Base-by-base conservation (phyloP, 2,329 filamentous ascomycete species). In the Neoascochyta sp. region DNA sequence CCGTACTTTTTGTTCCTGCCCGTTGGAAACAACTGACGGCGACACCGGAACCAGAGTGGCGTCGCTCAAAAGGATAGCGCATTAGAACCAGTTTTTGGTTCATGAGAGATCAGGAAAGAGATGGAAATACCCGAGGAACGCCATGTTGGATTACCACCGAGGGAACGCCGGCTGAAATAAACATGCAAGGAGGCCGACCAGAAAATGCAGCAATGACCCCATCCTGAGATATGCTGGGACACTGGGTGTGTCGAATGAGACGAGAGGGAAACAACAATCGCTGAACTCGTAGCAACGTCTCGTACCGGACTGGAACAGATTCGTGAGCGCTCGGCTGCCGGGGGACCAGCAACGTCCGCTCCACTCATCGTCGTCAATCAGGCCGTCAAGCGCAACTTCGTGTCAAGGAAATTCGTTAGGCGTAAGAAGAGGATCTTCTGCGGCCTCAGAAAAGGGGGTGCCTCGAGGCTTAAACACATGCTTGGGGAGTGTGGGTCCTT, bases 401-500 rank as follows among this genome's bases (percentile, higher is more conserved):
- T 61, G 48, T 50, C 48, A 57, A 56, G 44, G 40, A 60, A 46
- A 62, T 52, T 62, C 55, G 56, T 62, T 36, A 53, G 27, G 45
- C 46, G 33, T 27, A 27, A 23, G 32, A 24, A 32, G n/a, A 24
- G 31, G 13, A 5, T 27, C 32, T n/a, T 27, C 16, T 24, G 15
- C 28, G 17, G 31, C 25, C 36, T 36, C n/a, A n/a, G 23, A 4
- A 27, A 24, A 18, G 30, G 17, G 40, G 30, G 40, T 39, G 31
- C 36, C 29, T 23, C 19, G 31, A 19, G 21, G 27, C 24, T 46
- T 50, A 62, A 11, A 62, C 57, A 32, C 59, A 62, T 25, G 57
- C 54, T 36, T 69, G 66, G n/a, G 66, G 66, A 3, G 67, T 62
- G 27, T 69, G 66, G 28, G 63, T 58, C 15, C 46, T 50, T 36